A percentile compares a stretch with the other conserved stretches of the same genome.
These are phyloP conservation scores for Orbilia oligospora DNA, from an alignment of 2,329 filamentous ascomycete genomes.

Conservation along the genomic window DNA sequence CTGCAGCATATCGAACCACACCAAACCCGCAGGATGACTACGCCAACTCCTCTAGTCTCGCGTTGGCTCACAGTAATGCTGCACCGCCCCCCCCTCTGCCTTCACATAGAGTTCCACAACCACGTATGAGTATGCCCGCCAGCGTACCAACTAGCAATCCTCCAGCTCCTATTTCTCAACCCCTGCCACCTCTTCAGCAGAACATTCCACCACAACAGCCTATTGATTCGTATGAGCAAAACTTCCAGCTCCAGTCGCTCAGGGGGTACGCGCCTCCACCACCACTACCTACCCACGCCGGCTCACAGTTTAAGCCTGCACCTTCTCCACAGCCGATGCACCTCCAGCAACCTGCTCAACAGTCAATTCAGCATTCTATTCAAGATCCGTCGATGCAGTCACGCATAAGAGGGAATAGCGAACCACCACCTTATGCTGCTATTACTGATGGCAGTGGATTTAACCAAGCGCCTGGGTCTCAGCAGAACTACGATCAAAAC, in stretches of 20 bases:
- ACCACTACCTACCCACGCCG: slow-evolving; percentile 38
- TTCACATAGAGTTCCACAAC: slow-evolving; percentile 41
- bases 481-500: slow-evolving; percentile 16
- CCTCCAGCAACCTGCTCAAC: slow-evolving; percentile 13
- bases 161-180: slow-evolving; percentile 11
- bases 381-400: slow-evolving; percentile 29
- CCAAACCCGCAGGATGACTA: slow-evolving; percentile 40
- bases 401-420: slow-evolving; percentile 46
- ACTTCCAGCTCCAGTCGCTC: slow-evolving; percentile 49
- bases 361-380: neutral
- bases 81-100: slow-evolving; percentile 44
- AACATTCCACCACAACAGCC: slow-evolving; percentile 36
- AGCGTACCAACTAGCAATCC: slow-evolving; percentile 7
- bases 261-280: slow-evolving; percentile 44
- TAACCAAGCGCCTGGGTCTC: slow-evolving; percentile 27
- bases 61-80: slow-evolving; percentile 10
- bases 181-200: slow-evolving; percentile 25
- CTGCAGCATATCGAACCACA: slow-evolving; percentile 36
- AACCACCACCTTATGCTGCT: slow-evolving; percentile 51
- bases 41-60: slow-evolving; percentile 31
- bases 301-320: slow-evolving; percentile 34
- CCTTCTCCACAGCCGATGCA: slow-evolving; percentile 40
- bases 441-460: slow-evolving; percentile 35
- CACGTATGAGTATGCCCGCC: slow-evolving; percentile 48
- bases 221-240: slow-evolving; percentile 45